These are phyloP conservation scores for Sphagnum contortum DNA, from an alignment of 225 moss, liverwort and hornwort species.

Conservation along the genomic window DNA sequence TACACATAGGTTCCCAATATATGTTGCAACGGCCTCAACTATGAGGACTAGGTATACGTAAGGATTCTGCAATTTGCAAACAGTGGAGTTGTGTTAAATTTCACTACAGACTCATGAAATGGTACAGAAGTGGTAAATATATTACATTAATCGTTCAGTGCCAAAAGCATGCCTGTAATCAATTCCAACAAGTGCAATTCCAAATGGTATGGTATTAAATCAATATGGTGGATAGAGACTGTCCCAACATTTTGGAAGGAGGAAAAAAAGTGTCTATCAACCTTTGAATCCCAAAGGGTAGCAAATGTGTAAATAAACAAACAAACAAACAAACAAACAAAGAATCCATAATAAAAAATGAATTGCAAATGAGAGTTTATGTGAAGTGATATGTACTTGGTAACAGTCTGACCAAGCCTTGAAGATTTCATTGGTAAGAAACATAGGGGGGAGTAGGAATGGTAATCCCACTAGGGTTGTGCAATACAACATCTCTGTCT, in stretches of 20 bases:
- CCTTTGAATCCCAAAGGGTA: no score
- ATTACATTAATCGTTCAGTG: no score
- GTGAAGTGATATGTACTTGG: slow-evolving; percentile 17
- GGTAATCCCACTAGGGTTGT: slow-evolving; percentile 71
- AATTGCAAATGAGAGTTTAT: not conserved
- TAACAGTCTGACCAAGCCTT: slow-evolving; percentile 67
- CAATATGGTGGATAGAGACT: no score
- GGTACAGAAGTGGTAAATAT: no score
- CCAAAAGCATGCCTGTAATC: no score
- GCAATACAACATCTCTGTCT: slow-evolving; percentile 95
- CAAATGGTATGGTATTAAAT: no score
- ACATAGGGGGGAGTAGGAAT: slow-evolving; percentile 80
- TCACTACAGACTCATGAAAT: no score
- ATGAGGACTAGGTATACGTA: slow-evolving; percentile 66
- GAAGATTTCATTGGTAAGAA: slow-evolving; percentile 68
- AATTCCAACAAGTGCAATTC: no score
- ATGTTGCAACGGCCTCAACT: slow-evolving; percentile 77
- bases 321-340: not conserved
- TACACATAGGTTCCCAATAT: slow-evolving; percentile 74
- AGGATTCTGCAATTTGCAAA: slow-evolving; percentile 40
- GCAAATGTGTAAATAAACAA: no score
- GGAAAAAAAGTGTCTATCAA: no score
- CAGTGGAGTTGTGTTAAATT: not conserved
- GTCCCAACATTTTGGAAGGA: no score
- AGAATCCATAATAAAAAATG: not conserved